These are phyloP conservation scores for Cyclotella kingstonii DNA, from an alignment of 108 stramenopile species.

Conservation along the genomic window DNA sequence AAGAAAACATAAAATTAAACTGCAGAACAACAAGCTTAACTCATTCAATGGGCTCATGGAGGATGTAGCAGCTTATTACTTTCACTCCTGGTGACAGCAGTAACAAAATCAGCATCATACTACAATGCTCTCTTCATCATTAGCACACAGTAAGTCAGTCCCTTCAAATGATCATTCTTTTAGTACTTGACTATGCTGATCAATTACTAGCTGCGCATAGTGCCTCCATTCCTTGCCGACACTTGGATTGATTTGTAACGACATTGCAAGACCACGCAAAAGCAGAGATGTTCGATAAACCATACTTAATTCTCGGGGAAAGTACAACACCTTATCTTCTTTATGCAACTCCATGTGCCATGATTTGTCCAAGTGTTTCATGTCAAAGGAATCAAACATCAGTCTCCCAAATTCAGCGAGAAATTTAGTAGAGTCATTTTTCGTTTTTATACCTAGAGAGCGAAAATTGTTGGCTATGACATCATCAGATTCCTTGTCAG, in stretches of 20 bases:
- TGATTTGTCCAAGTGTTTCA: conserved; percentile 51
- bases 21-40: too few relatives aligned
- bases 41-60: too few relatives aligned
- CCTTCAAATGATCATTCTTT: too few relatives aligned
- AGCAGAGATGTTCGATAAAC: conserved; percentile 69
- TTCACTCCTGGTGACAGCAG: too few relatives aligned
- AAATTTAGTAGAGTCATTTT: conserved; percentile 67
- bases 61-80: too few relatives aligned
- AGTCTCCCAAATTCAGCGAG: conserved; percentile 66
- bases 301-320: conserved; percentile 73
- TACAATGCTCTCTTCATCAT: too few relatives aligned
- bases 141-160: too few relatives aligned
- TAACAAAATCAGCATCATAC: too few relatives aligned
- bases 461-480: conserved; percentile 63
- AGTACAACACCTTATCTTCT: conserved; percentile 63
- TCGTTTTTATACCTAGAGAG: conserved; percentile 58
- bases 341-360: conserved; percentile 69
- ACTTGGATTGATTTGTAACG: conserved; percentile 65
- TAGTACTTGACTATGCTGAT: too few relatives aligned
- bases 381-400: conserved; percentile 70
- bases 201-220: conserved; percentile 49
- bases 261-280: conserved; percentile 68
- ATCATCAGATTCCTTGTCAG: conserved; percentile 63
- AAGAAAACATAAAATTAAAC: too few relatives aligned
- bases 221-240: conserved; percentile 64